Conservation (phyloP, 2,329 filamentous ascomycete species). For the Colletotrichum agaves region DNA sequence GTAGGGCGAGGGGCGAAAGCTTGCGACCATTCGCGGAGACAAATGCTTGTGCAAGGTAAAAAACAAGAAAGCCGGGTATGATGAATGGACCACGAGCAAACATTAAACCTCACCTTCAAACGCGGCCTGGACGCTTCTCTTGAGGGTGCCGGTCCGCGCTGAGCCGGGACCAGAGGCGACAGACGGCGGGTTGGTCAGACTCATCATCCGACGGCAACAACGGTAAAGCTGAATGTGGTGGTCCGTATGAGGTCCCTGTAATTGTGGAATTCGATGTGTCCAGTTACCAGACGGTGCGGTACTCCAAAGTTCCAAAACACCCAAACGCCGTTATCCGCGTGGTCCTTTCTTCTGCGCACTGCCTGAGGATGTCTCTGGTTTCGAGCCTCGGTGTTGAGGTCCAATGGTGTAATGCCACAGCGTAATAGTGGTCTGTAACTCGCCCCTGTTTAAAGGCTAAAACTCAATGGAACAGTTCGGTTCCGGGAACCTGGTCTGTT, state of each 20-base stretch:
- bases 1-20: not conserved
- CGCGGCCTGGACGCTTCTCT: constrained; percentile 68
- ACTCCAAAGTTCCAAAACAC: constrained; percentile 10
- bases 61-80: not conserved
- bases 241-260: not conserved
- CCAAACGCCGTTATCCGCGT: constrained; percentile 4
- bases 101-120: constrained; percentile 65
- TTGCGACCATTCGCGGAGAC: not conserved
- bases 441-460: constrained; percentile 10
- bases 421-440: not conserved
- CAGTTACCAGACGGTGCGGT: constrained; percentile 6
- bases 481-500: constrained; percentile 24
- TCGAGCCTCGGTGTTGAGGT: constrained; percentile 6
- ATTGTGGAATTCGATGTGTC: constrained; percentile 1
- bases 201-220: constrained; percentile 51
- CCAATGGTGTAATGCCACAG: constrained; percentile 1
- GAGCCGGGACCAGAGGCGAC: constrained; percentile 61
- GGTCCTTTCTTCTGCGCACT: not conserved
- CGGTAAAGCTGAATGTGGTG: constrained; percentile 20
- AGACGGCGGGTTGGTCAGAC: constrained; percentile 64
- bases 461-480: constrained; percentile 6
- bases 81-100: constrained; percentile 26
- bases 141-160: constrained; percentile 56
- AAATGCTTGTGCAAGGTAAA: not conserved
- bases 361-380: constrained; percentile 11